Evolutionary conservation across 352 stramenopile species (phyloP).

Genomic region (Pythium grandisporangium): DNA sequence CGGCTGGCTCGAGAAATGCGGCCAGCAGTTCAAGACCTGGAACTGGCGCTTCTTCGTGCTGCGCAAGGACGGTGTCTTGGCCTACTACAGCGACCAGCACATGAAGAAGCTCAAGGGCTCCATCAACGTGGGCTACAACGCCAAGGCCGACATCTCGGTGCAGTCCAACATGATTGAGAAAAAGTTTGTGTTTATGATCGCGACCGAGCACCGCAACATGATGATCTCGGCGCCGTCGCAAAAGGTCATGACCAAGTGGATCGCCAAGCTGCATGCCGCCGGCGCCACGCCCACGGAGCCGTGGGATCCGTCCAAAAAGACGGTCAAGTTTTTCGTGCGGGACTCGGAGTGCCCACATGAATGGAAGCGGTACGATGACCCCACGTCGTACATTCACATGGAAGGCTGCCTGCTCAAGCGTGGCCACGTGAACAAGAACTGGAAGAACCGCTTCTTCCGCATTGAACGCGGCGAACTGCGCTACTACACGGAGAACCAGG

Average conservation of each 20-base stretch:
- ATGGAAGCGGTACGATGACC: conserved; percentile 82
- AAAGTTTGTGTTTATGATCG: conserved; percentile 76
- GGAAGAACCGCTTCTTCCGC: conserved; percentile 85
- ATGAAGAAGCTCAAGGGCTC: conserved; percentile 71
- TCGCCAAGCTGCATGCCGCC: conserved; percentile 58
- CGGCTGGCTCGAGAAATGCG: conserved; percentile 84
- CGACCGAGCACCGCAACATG: conserved; percentile 62
- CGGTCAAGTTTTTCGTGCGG: conserved; percentile 74
- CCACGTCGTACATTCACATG: conserved; percentile 83
- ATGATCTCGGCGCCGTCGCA: conserved; percentile 75
- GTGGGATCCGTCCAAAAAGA: conserved; percentile 74
- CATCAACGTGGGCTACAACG: conserved; percentile 60
- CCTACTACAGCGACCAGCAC: conserved; percentile 72
- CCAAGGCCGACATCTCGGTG: conserved; percentile 72
- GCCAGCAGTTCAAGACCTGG: conserved; percentile 86
- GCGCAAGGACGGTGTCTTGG: conserved; percentile 66
- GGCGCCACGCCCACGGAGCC: conserved; percentile 54
- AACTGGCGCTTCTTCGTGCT: conserved; percentile 87
- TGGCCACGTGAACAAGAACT: conserved; percentile 82
- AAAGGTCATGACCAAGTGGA: conserved; percentile 78
- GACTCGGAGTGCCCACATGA: conserved; percentile 66
- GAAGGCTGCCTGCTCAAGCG: conserved; percentile 78
- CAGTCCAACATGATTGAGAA: conserved; percentile 78
- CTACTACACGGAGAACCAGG: conserved; percentile 81
- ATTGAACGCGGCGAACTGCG: conserved; percentile 72